These are phyloP conservation scores for Salvia sclarea DNA, from an alignment of 305 asterid species.

Conservation along the genomic window DNA sequence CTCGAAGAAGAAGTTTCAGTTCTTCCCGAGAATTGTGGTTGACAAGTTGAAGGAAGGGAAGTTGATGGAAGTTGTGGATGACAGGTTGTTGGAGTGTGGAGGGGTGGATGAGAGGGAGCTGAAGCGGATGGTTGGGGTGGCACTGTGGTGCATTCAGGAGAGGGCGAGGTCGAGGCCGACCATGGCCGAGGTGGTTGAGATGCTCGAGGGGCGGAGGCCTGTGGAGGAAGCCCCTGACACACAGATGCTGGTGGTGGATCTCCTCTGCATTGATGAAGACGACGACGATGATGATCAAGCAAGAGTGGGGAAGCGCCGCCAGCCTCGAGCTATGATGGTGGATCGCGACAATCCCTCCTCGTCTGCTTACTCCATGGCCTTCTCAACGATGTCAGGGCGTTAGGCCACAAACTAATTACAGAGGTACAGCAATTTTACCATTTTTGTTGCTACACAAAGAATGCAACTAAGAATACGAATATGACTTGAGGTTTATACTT, in stretches of 20 bases:
- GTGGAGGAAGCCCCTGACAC: constrained; percentile 60
- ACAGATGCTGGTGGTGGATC: constrained; percentile 53
- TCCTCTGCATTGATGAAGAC: constrained; percentile 42
- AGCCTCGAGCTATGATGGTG: constrained; percentile 28
- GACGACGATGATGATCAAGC: constrained; percentile 6
- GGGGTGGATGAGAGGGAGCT: constrained; percentile 45
- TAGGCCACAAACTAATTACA: not conserved
- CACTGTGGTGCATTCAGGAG: constrained; percentile 87
- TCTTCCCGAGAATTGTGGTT: constrained; percentile 54
- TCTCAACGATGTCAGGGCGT: constrained; percentile 33
- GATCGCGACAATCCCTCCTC: constrained; percentile 38
- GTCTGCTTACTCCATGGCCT: constrained; percentile 35
- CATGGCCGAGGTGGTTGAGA: constrained; percentile 70
- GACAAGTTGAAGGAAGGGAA: constrained; percentile 65
- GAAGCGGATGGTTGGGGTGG: constrained; percentile 52
- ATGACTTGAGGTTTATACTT: not conserved
- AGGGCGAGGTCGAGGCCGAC: constrained; percentile 60
- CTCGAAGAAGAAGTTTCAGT: constrained; percentile 50
- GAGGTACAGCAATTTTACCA: not conserved
- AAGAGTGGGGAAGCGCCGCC: not conserved
- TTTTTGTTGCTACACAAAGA: not conserved
- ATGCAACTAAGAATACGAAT: not conserved
- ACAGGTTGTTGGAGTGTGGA: constrained; percentile 42
- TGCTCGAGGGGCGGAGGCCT: constrained; percentile 63
- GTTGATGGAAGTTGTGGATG: constrained; percentile 67